Evolutionary conservation across 2,329 filamentous ascomycete species (phyloP), one percentile per base, ranked within the genome.

Genomic region (Ophiostoma ulmi): DNA sequence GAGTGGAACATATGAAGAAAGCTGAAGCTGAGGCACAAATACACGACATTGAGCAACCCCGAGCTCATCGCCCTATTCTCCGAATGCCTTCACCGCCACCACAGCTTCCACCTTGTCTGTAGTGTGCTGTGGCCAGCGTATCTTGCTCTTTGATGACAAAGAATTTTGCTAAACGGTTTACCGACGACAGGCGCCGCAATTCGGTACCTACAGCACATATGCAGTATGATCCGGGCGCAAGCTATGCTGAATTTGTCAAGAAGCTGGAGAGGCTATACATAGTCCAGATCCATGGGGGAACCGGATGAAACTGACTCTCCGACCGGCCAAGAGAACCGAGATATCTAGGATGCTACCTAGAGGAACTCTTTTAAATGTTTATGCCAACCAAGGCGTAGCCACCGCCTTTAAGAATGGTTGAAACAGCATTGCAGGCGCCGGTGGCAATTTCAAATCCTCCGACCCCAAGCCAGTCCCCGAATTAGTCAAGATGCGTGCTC

Each of bases 81-180:
- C n/a, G n/a, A n/a, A n/a, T n/a, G n/a, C n/a, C n/a, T n/a, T n/a
- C n/a, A n/a, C n/a, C n/a, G n/a, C n/a, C n/a, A n/a, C n/a, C n/a
- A n/a, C n/a, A n/a, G n/a, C n/a, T n/a, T n/a, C n/a, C n/a, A n/a
- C n/a, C n/a, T n/a, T n/a, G n/a, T n/a, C n/a, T n/a, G n/a, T n/a
- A n/a, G n/a, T n/a, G n/a, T n/a, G n/a, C n/a, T n/a, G n/a, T n/a
- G n/a, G n/a, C n/a, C n/a, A n/a, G n/a, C n/a, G n/a, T n/a, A 26
- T 26, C 26, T 69, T 74, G 75, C 72, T 74, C 72, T 65, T 69
- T 74, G 67, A 72, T 73, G 17, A 68, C 67, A 8, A 22, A 2
- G 22, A 72, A 71, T 6, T 73, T 73, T n/a, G 69, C 70, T 0
- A 68, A 36, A 22, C 71, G 31, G 3, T 72, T 67, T 44, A 38